Evolutionary conservation across 2,329 filamentous ascomycete genomes (phyloP).

Genomic region (Colletotrichum siamense): DNA sequence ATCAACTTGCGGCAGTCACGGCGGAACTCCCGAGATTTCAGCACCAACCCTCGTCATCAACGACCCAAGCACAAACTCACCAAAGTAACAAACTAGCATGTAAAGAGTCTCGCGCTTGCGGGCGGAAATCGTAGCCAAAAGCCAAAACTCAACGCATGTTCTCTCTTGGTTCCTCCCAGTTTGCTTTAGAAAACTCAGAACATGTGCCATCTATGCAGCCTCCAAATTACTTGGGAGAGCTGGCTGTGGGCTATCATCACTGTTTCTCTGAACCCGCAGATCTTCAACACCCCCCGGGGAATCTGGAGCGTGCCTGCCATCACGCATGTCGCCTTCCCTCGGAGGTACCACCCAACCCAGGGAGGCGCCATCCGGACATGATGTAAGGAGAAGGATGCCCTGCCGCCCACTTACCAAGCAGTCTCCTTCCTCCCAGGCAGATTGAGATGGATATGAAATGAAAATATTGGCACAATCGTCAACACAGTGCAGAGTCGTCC

Average conservation of each 20-base stretch:
- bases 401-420: not conserved
- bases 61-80: not conserved
- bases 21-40: not conserved
- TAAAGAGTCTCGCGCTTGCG: not conserved
- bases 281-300: not conserved
- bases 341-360: not conserved
- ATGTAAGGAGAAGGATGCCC: not conserved
- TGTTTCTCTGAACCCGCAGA: not conserved
- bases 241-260: not conserved
- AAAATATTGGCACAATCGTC: not conserved
- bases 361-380: not conserved
- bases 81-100: not conserved
- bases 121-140: not conserved
- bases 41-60: not conserved
- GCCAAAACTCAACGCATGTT: too few species aligned
- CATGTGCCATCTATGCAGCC: not conserved
- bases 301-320: not conserved
- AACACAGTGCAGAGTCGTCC: not conserved
- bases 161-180: not conserved
- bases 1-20: not conserved
- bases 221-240: not conserved
- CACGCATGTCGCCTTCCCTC: not conserved
- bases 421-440: not conserved
- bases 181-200: not conserved
- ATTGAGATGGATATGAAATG: not conserved